Conservation (phyloP, 345 rosid species). For the Carallia brachiata region DNA sequence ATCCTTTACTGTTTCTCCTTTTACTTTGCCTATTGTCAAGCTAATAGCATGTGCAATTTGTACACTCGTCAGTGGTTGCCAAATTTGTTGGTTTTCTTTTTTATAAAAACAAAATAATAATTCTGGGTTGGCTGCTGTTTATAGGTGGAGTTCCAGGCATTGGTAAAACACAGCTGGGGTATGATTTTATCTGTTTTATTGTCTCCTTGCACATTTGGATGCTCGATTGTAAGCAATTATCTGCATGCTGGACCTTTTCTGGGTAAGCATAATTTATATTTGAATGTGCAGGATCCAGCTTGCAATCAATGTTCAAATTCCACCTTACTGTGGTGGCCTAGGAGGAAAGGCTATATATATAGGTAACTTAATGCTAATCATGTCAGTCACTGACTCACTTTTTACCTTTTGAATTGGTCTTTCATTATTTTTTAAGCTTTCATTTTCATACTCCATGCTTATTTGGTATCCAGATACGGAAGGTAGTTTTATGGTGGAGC, state of each 20-base stretch:
- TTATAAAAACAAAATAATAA: background rate
- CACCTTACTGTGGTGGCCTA: constrained; percentile 73
- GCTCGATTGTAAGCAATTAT: background rate
- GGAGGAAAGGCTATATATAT: constrained; percentile 91
- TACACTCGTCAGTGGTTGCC: background rate
- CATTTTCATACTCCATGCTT: background rate
- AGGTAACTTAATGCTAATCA: constrained; percentile 35
- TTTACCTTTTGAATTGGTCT: constrained; percentile 2
- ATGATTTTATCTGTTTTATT: constrained; percentile 25
- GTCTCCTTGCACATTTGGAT: background rate
- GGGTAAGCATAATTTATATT: constrained; percentile 15
- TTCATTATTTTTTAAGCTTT: background rate
- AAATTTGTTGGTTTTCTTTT: background rate
- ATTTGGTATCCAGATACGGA: constrained; percentile 65
- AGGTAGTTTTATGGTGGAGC: constrained; percentile 97
- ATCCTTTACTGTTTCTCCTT: background rate
- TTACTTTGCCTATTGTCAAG: background rate
- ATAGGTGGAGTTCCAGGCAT: constrained; percentile 64
- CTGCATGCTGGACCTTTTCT: background rate
- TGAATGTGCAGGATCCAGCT: constrained; percentile 72
- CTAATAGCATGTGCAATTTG: background rate
- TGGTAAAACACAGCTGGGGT: constrained; percentile 97
- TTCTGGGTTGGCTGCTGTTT: constrained; percentile 1
- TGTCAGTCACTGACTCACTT: background rate
- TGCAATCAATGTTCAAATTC: constrained; percentile 92